phyloP scores from a whole-genome alignment of 164 flowering plant species.

The Nymphaea thermarum region DNA sequence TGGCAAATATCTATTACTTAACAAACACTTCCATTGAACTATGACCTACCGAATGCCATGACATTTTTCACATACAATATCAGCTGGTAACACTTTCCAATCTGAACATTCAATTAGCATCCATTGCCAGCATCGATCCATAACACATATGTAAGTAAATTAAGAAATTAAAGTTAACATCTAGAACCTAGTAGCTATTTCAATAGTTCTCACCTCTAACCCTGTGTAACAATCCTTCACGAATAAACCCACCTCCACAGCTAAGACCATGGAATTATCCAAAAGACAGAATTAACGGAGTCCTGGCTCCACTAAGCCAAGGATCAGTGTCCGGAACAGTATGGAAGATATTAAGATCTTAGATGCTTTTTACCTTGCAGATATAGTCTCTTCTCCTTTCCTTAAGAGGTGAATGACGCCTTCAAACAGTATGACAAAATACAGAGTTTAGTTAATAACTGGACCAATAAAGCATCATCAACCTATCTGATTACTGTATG shows the following conservation, averaged over 20 bases:
- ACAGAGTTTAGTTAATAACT: slow-evolving; percentile 57
- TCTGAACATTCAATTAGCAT: too few species aligned
- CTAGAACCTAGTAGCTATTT: too few species aligned
- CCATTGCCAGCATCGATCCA: too few species aligned
- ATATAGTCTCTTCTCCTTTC: slow-evolving; percentile 94
- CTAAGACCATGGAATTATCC: background rate
- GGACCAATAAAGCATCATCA: slow-evolving; percentile 40
- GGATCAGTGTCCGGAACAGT: background rate
- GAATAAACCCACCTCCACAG: background rate
- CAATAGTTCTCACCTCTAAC: too few species aligned
- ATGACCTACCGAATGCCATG: too few species aligned
- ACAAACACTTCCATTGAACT: too few species aligned
- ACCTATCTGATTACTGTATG: slow-evolving; percentile 41
- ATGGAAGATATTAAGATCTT: slow-evolving; percentile 23
- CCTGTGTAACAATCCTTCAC: background rate
- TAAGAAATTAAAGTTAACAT: too few species aligned
- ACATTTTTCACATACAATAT: too few species aligned
- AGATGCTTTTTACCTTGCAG: slow-evolving; percentile 84
- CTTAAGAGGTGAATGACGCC: slow-evolving; percentile 88
- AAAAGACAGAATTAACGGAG: background rate
- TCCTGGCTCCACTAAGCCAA: background rate
- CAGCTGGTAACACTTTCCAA: too few species aligned
- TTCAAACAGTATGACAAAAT: slow-evolving; percentile 75
- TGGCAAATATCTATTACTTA: background rate
- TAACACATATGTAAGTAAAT: too few species aligned